phyloP scores from a whole-genome alignment of 176 grass and related monocot genomes.

The Cocos nucifera region DNA sequence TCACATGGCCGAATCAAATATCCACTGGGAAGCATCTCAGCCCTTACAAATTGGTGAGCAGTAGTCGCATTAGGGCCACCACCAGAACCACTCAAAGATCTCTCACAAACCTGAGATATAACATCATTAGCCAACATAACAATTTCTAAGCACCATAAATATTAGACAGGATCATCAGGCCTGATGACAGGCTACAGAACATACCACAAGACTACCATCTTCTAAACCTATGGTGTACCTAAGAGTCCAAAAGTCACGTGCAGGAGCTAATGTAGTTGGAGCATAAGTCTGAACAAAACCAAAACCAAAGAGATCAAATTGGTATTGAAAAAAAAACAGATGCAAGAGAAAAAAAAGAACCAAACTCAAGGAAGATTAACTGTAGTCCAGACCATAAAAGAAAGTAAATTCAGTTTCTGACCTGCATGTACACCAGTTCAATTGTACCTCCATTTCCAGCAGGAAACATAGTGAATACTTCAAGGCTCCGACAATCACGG shows the following conservation, averaged over 20 bases:
- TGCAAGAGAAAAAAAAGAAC: background rate
- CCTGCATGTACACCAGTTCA: constrained; percentile 96
- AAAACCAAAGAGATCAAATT: background rate
- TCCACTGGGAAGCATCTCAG: constrained; percentile 94
- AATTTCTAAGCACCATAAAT: background rate
- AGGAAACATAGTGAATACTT: constrained; percentile 79
- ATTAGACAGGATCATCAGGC: background rate
- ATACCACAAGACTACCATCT: constrained; percentile 88
- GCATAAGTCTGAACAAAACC: constrained; percentile 68
- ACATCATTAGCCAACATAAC: constrained; percentile 18
- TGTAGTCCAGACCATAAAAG: constrained; percentile 6
- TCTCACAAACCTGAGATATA: constrained; percentile 71
- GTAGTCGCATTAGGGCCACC: constrained; percentile 49
- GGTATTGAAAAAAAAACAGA: constrained; percentile 3
- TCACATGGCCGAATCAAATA: constrained; percentile 87
- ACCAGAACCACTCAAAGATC: constrained; percentile 86
- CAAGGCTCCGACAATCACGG: constrained; percentile 87
- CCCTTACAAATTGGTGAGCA: constrained; percentile 87
- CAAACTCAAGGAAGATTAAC: background rate
- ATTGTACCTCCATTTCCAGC: constrained; percentile 89
- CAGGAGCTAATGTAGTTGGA: constrained; percentile 91
- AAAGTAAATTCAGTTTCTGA: constrained; percentile 15
- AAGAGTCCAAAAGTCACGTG: constrained; percentile 91
- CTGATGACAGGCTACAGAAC: constrained; percentile 8
- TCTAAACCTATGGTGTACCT: constrained; percentile 80